phyloP scores from a whole-genome alignment of 805 yeast genomes.

The Monosporozyma aerobia region DNA sequence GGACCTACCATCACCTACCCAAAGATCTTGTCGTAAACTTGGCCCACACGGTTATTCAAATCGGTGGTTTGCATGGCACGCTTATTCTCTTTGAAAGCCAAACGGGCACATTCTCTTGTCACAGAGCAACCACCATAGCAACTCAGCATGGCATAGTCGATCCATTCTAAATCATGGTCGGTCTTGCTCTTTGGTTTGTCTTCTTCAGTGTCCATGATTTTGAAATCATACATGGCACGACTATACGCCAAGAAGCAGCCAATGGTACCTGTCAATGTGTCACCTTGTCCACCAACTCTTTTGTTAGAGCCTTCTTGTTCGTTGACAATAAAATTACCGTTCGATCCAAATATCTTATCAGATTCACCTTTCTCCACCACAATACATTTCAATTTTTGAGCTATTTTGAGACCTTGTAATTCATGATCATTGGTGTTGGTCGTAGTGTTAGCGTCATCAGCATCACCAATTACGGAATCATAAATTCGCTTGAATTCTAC shows the following conservation, averaged over 20 bases:
- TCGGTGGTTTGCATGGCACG: slow-evolving; percentile 83
- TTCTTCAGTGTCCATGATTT: slow-evolving; percentile 44
- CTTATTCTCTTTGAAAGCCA: slow-evolving; percentile 58
- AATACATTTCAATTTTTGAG: slow-evolving; percentile 20
- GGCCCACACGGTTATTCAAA: slow-evolving; percentile 58
- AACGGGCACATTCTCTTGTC: slow-evolving; percentile 53
- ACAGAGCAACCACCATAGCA: slow-evolving; percentile 64
- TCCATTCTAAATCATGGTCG: slow-evolving; percentile 23
- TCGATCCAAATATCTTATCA: slow-evolving; percentile 39
- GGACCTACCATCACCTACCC: neutral
- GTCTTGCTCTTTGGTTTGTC: slow-evolving; percentile 6
- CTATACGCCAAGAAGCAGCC: slow-evolving; percentile 81
- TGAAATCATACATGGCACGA: slow-evolving; percentile 45
- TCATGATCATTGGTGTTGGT: slow-evolving; percentile 20
- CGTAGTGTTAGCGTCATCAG: no score
- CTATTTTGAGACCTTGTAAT: slow-evolving; percentile 21
- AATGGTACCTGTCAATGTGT: slow-evolving; percentile 77
- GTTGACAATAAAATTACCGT: slow-evolving; percentile 30
- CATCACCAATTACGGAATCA: slow-evolving; percentile 32
- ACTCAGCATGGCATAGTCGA: slow-evolving; percentile 38
- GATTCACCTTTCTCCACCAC: slow-evolving; percentile 57
- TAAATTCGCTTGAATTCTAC: slow-evolving; percentile 70
- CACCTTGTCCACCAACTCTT: slow-evolving; percentile 96
- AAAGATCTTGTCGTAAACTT: slow-evolving; percentile 46
- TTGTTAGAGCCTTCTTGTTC: slow-evolving; percentile 56